Base-by-base conservation (phyloP, 306 rosid genomes). In the Acacia melanoxylon region DNA sequence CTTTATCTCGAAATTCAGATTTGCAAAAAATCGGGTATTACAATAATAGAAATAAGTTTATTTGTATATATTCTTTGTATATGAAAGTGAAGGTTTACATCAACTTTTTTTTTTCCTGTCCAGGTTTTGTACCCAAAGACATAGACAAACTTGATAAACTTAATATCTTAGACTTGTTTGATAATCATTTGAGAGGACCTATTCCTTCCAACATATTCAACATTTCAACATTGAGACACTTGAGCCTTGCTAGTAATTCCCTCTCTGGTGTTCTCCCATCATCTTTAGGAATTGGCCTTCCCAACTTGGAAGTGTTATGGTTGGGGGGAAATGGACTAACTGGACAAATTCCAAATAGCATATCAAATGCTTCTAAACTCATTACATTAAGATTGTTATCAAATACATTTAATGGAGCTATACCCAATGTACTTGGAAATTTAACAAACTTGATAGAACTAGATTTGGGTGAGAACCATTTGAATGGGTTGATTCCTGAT, bases 101-200 rank as follows among this genome's bases (percentile, higher is more conserved):
- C 1, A 48, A 46, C 16, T 3, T 48, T 4, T 3, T 48, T 14
- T 37, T 6, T 37, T 37, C 6, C 8, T 14, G 5, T 15, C 54
- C 54, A 48, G 54, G 54, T 48, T 48, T 15, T 48, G 16, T 48
- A 0, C 54, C 54, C 20, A 4, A 15, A 5, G 54, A 0, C 0
- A 48, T 48, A 15, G 54, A 7, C 54, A 48, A 15, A 3, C 20
- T 48, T 15, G 6, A 13, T 15, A 15, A 48, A 15, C 54, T 48
- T 48, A 1, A 15, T 0, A 0, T 15, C 20, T 48, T 48, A 48
- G 6, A 1, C 20, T 48, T 15, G 54, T 0, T 2, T 0, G 0
- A 0, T 0, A 48, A 48, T 15, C 1, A 14, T 48, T 48, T 48
- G 54, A 15, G 4, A 13, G 54, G 54, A 48, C 8, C 54, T 4